Conservation (phyloP, 331 rosid species). For the Saraca asoca region DNA sequence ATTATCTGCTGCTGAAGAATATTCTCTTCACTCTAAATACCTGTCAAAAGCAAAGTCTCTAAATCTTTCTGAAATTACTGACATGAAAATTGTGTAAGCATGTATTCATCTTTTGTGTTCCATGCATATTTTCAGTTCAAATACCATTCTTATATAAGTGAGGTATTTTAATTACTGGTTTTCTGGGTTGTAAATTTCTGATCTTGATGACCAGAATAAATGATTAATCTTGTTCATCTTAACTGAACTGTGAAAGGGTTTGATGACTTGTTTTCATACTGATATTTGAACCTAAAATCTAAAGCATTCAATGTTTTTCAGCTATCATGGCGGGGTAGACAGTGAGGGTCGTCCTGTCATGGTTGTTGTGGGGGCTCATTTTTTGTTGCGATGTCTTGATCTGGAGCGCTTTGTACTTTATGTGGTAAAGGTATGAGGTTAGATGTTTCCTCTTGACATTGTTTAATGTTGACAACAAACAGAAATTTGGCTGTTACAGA, state of each 20-base stretch:
- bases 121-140: conserved; percentile 6
- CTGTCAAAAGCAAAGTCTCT: conserved; percentile 93
- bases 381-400: conserved; percentile 91
- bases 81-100: conserved; percentile 91
- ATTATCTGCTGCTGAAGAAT: conserved; percentile 85
- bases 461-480: conserved; percentile 20
- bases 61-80: conserved; percentile 87
- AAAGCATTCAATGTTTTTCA: conserved; percentile 38
- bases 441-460: conserved; percentile 32
- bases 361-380: conserved; percentile 98
- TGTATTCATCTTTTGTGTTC: conserved; percentile 11
- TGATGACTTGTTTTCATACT: conserved; percentile 16
- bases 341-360: conserved; percentile 92
- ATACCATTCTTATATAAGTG: conserved; percentile 5
- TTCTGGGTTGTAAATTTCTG: conserved; percentile 21
- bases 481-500: conserved; percentile 24
- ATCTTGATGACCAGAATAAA: conserved; percentile 7
- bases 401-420: conserved; percentile 84
- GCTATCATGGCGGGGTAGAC: conserved; percentile 97
- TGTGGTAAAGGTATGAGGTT: conserved; percentile 72
- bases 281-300: conserved; percentile 23
- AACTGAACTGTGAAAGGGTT: conserved; percentile 11
- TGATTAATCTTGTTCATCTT: conserved; percentile 7
- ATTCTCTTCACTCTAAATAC: conserved; percentile 92
- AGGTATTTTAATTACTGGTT: conserved; percentile 20